These are phyloP conservation scores for Aaosphaeria pasadenensis DNA, from an alignment of 2,329 filamentous ascomycete genomes.

Conservation along the genomic window DNA sequence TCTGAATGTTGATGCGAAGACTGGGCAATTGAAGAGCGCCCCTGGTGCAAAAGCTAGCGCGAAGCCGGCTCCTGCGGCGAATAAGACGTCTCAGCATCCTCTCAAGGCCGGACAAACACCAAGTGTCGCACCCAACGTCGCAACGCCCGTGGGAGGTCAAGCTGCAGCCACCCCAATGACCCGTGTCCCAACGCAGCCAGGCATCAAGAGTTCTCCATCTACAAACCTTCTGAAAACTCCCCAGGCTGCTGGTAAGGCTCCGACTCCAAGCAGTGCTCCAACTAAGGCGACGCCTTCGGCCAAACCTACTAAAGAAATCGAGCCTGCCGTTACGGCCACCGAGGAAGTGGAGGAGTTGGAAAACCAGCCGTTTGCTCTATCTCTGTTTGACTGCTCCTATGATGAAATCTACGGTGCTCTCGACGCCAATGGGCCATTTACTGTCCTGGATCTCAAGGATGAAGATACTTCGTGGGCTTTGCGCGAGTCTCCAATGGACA, in stretches of 20 bases:
- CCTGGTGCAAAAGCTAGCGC: conserved; percentile 17
- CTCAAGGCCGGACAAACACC: conserved; percentile 34
- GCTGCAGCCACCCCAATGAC: conserved; percentile 35
- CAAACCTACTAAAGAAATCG: conserved; percentile 24
- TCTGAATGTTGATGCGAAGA: conserved; percentile 49
- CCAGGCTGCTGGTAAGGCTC: conserved; percentile 30
- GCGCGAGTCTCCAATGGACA: conserved; percentile 32
- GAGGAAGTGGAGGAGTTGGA: conserved; percentile 19
- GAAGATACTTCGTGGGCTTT: conserved; percentile 32
- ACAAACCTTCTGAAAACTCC: conserved; percentile 38
- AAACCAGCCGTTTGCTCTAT: conserved; percentile 17
- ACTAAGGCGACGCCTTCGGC: conserved; percentile 31
- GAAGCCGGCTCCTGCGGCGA: conserved; percentile 17
- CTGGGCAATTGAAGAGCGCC: conserved; percentile 32
- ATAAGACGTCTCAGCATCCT: conserved; percentile 21
- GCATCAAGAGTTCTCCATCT: conserved; percentile 36
- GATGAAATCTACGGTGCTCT: conserved; percentile 32
- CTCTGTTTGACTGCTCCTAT: conserved; percentile 30
- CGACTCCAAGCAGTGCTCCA: conserved; percentile 31
- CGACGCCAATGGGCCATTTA: conserved; percentile 29
- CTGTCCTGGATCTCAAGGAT: conserved; percentile 32
- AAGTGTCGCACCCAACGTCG: conserved; percentile 26
- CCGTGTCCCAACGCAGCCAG: conserved; percentile 35
- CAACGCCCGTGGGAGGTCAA: conserved; percentile 32
- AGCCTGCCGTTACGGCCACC: conserved; percentile 12